A percentile compares a stretch with the other conserved stretches of the same genome.
Evolutionary conservation across 169 alveolate genomes (phyloP).

Genomic region (Cryptosporidium muris): DNA sequence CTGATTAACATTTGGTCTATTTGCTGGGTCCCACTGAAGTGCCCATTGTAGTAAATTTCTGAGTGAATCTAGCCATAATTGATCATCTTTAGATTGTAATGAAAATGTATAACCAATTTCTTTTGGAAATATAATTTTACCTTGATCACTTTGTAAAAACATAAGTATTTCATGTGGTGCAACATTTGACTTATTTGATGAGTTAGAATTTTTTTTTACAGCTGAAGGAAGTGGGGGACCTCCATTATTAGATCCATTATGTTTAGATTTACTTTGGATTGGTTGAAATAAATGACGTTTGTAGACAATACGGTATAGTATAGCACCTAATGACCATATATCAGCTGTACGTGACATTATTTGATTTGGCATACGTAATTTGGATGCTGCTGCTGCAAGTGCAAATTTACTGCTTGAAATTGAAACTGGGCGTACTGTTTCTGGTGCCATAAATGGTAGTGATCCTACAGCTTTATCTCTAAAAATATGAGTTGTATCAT

Average conservation of each 20-base stretch:
- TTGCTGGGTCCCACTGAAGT: constrained; percentile 67
- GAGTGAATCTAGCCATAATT: constrained; percentile 49
- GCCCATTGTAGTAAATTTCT: constrained; percentile 60
- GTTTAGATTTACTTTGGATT: not conserved
- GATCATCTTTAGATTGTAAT: constrained; percentile 13
- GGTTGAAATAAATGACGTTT: constrained; percentile 65
- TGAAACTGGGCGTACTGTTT: constrained; percentile 65
- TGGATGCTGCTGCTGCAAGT: constrained; percentile 57
- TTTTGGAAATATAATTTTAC: constrained; percentile 51
- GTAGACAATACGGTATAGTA: constrained; percentile 44
- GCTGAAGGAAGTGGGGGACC: not conserved
- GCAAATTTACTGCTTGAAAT: constrained; percentile 67
- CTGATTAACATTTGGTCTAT: constrained; percentile 69
- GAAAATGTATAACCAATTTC: constrained; percentile 62
- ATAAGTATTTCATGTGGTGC: constrained; percentile 67
- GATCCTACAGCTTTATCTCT: constrained; percentile 71
- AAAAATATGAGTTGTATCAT: constrained; percentile 65
- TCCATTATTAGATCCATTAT: constrained; percentile 9
- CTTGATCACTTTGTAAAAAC: constrained; percentile 68
- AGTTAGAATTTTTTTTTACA: constrained; percentile 12
- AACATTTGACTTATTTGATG: constrained; percentile 24
- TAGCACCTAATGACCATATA: constrained; percentile 69
- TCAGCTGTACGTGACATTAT: constrained; percentile 68
- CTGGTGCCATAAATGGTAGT: constrained; percentile 70
- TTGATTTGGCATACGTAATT: constrained; percentile 64